Conservation (phyloP, 1,139 yeast species). For the Debaryomyces psychrophilus region DNA sequence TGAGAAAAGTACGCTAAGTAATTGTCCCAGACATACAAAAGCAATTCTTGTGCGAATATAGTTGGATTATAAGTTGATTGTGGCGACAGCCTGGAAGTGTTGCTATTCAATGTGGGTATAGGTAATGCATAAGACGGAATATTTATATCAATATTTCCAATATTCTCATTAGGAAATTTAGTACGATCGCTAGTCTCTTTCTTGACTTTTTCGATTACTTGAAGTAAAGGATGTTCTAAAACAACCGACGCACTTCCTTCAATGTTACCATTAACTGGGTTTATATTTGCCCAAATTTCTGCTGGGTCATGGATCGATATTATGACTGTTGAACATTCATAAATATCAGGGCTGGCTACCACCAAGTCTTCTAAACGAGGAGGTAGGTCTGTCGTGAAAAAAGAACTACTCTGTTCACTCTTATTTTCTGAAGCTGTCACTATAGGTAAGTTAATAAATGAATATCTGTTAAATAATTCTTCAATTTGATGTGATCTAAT, state of each 20-base stretch:
- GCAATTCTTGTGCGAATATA: conserved; percentile 72
- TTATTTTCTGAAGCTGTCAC: conserved; percentile 28
- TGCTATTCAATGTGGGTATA: conserved; percentile 23
- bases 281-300: conserved; percentile 86
- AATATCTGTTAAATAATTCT: conserved; percentile 54
- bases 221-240: conserved; percentile 46
- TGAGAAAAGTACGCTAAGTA: conserved; percentile 73
- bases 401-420: conserved; percentile 27
- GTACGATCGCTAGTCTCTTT: conserved; percentile 48
- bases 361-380: conserved; percentile 67
- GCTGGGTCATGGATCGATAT: conserved; percentile 89
- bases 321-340: conserved; percentile 62
- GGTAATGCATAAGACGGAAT: conserved; percentile 58
- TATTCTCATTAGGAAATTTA: conserved; percentile 54
- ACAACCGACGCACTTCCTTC: conserved; percentile 75
- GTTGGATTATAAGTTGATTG: conserved; percentile 57
- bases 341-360: conserved; percentile 74
- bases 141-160: conserved; percentile 83
- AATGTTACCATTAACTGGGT: conserved; percentile 77
- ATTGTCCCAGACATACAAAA: conserved; percentile 88
- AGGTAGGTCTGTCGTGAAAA: conserved; percentile 49
- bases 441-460: conserved; percentile 72
- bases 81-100: neutral
- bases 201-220: conserved; percentile 38
- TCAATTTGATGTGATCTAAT: conserved; percentile 71